Evolutionary conservation across 202 grass and related monocot species (phyloP).

Genomic region (Bolboschoenoplectus hybrid): DNA sequence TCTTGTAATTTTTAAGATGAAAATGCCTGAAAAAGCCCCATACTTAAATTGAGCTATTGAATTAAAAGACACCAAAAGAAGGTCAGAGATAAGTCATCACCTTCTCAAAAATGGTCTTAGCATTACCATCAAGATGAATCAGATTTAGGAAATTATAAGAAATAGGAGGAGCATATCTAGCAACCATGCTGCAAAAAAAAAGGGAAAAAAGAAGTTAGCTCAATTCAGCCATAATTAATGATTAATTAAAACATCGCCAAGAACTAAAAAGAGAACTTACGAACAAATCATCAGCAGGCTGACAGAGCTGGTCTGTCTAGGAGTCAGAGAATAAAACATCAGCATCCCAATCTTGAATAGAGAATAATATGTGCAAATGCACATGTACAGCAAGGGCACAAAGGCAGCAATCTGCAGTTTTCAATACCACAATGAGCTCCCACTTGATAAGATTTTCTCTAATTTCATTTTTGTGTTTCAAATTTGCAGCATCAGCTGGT

Average conservation of each 20-base stretch:
- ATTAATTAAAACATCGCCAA: constrained; percentile 34
- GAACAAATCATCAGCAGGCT: constrained; percentile 99
- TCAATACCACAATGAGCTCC: constrained; percentile 15
- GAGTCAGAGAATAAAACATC: constrained; percentile 99
- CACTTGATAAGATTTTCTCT: neutral
- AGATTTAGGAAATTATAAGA: constrained; percentile 99
- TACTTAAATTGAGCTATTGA: constrained; percentile 25
- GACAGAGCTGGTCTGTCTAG: constrained; percentile 92
- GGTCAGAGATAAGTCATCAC: constrained; percentile 43
- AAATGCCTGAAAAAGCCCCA: neutral
- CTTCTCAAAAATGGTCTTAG: constrained; percentile 99
- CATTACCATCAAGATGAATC: constrained; percentile 80
- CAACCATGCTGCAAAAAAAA: constrained; percentile 90
- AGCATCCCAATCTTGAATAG: constrained; percentile 99
- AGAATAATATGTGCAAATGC: constrained; percentile 99
- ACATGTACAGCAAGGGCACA: constrained; percentile 98
- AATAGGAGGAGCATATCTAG: constrained; percentile 98
- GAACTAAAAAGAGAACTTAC: constrained; percentile 63
- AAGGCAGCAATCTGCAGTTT: constrained; percentile 87
- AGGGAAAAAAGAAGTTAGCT: constrained; percentile 39
- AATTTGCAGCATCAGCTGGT: constrained; percentile 9
- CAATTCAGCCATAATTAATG: constrained; percentile 32
- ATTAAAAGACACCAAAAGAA: constrained; percentile 18
- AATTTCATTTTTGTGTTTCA: constrained; percentile 16
- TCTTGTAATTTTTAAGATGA: constrained; percentile 15